phyloP scores from a whole-genome alignment of 1,284 basidiomycete species.

The Ceratobasidium theobromae region DNA sequence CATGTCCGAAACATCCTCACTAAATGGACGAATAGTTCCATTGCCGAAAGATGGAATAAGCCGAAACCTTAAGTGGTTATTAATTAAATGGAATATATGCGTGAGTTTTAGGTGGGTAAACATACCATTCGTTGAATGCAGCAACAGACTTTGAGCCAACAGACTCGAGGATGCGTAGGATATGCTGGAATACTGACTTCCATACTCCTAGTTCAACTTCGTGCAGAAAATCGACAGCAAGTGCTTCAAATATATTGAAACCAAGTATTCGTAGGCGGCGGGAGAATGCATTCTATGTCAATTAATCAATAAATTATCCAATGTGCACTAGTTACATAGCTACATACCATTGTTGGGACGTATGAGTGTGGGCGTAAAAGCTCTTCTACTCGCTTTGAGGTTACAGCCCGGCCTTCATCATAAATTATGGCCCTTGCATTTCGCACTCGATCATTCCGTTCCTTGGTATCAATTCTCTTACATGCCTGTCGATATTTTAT shows the following conservation, averaged over 20 bases:
- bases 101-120: neutral
- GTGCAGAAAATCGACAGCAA: constrained; percentile 40
- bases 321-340: neutral
- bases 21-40: constrained; percentile 31
- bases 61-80: constrained; percentile 15
- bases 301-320: constrained; percentile 16
- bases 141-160: neutral
- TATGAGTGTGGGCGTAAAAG: constrained; percentile 22
- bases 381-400: constrained; percentile 9
- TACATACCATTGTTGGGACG: constrained; percentile 32
- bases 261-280: neutral
- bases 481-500: neutral
- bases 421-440: constrained; percentile 19
- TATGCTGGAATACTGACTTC: constrained; percentile 41
- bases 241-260: constrained; percentile 32
- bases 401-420: constrained; percentile 2
- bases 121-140: constrained; percentile 23
- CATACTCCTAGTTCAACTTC: constrained; percentile 41
- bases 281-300: constrained; percentile 39
- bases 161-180: constrained; percentile 43
- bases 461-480: constrained; percentile 3
- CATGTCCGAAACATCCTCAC: constrained; percentile 32
- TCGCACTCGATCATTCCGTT: neutral
- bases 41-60: constrained; percentile 26
- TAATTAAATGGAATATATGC: neutral